Percentiles rank a stretch among this genome's conserved stretches.
Conservation (phyloP, 1,284 basidiomycete species). For the Exsudoporus floridanus region DNA sequence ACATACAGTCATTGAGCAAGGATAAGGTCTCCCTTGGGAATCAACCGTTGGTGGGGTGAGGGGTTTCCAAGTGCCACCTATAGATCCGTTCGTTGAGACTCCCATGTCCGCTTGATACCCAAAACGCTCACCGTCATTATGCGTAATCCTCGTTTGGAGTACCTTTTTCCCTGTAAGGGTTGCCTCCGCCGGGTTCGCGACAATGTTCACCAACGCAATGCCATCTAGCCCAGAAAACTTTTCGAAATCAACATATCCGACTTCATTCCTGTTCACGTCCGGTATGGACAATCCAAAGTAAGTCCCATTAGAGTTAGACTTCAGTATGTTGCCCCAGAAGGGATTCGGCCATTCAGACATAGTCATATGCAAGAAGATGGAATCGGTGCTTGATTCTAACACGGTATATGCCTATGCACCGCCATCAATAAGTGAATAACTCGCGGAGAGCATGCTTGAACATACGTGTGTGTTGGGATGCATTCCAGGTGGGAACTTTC, state of each 20-base stretch:
- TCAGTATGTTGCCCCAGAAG: conserved; percentile 91
- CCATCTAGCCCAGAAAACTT: conserved; percentile 97
- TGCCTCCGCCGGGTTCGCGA: conserved; percentile 80
- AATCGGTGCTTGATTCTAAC: conserved; percentile 89
- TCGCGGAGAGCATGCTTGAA: conserved; percentile 2
- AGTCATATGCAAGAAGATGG: conserved; percentile 95
- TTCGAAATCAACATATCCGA: conserved; percentile 96
- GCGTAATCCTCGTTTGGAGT: conserved; percentile 87
- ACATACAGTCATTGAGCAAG: conserved; percentile 67
- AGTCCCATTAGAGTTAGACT: conserved; percentile 97
- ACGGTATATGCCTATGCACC: conserved; percentile 80
- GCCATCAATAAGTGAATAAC: conserved; percentile 2
- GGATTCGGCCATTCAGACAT: conserved; percentile 74
- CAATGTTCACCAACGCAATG: conserved; percentile 90
- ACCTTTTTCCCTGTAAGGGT: conserved; percentile 72
- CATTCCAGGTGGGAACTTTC: conserved; percentile 89
- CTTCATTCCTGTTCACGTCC: conserved; percentile 85
- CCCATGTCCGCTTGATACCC: neutral
- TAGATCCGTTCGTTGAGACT: neutral
- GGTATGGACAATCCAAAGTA: conserved; percentile 88
- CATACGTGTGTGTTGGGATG: conserved; percentile 82
- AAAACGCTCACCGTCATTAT: conserved; percentile 80
- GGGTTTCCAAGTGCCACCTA: conserved; percentile 85
- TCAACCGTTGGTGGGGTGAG: conserved; percentile 76
- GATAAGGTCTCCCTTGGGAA: conserved; percentile 74